Evolutionary conservation across 1,284 basidiomycete genomes (phyloP).

Genomic region (Fomitopsis palustris): DNA sequence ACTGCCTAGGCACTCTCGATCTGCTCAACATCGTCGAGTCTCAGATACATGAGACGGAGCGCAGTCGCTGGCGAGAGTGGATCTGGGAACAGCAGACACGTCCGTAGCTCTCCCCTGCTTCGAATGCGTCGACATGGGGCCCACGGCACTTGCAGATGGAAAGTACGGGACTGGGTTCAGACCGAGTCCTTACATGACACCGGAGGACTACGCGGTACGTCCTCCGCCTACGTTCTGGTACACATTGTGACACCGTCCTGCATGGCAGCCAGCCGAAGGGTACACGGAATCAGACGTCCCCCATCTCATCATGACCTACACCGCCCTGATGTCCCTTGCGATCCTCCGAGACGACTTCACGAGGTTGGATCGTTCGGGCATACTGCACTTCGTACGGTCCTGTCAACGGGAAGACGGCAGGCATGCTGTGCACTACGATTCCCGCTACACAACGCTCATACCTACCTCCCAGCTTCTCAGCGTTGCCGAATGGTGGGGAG

Average conservation of each 20-base stretch:
- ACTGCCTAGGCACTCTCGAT: slow-evolving; percentile 79
- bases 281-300: slow-evolving; percentile 59
- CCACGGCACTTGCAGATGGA: slow-evolving; percentile 36
- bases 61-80: slow-evolving; percentile 75
- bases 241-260: not conserved
- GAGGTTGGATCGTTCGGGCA: slow-evolving; percentile 58
- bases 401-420: slow-evolving; percentile 84
- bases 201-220: slow-evolving; percentile 22
- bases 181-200: slow-evolving; percentile 67
- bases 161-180: slow-evolving; percentile 69
- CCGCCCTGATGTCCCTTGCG: slow-evolving; percentile 75
- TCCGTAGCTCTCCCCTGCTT: slow-evolving; percentile 21
- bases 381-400: slow-evolving; percentile 58
- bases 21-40: slow-evolving; percentile 55
- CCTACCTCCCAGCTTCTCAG: slow-evolving; percentile 60
- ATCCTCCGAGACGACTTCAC: slow-evolving; percentile 82
- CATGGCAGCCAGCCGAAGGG: slow-evolving; percentile 5
- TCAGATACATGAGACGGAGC: slow-evolving; percentile 47
- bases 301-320: slow-evolving; percentile 92
- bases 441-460: not conserved
- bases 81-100: slow-evolving; percentile 82
- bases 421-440: slow-evolving; percentile 38
- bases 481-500: slow-evolving; percentile 62
- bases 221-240: not conserved
- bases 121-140: not conserved